Evolutionary conservation across 2,329 filamentous ascomycete species (phyloP), one percentile per base, ranked within the genome.

Genomic region (Monosporascus sp.): DNA sequence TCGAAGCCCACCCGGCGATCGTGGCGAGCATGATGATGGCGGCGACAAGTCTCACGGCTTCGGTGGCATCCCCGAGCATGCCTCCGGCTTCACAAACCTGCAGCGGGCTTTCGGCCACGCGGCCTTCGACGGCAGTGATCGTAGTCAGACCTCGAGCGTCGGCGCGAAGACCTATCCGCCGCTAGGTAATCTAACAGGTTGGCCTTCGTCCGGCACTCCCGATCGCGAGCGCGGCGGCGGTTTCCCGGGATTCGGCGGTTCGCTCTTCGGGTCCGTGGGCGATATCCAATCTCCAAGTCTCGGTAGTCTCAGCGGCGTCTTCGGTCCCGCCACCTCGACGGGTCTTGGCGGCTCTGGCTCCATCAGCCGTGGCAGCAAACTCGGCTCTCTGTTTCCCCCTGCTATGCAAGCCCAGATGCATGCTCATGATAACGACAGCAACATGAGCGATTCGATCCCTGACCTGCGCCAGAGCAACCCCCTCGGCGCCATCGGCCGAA

Each of bases 391-490:
- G 24, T 97, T 99, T 65, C 92, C 93, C 8, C 75, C 85, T 1
- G 86, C 88, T 5, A 92, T 96, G 88, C 92, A 97, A 72, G 89
- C 91, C 37, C 90, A 95, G 69, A 92, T 95, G 87, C 88, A 91
- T 55, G 73, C 74, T 3, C 80, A 85, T 31, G 88, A 93, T 14
- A 86, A 87, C 44, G 80, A 83, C 26, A 77, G 67, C 24, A 46
- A 27, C 54, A 62, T 85, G 48, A 75, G 77, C 37, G 85, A 87
- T 54, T 77, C 76, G 1, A 67, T 79, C 14, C 78, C 80, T 5
- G 84, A 88, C 56, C 72, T 84, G 52, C 81, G 84, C 50, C 82
- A 85, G 55, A 71, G 70, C 48, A 83, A 84, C 56, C 81, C 82
- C 3, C 78, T 89, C 7, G 85, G 85, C 38, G 82, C 84, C 16